Conservation (phyloP, 1,284 basidiomycete genomes). For the Mycena sp. region DNA sequence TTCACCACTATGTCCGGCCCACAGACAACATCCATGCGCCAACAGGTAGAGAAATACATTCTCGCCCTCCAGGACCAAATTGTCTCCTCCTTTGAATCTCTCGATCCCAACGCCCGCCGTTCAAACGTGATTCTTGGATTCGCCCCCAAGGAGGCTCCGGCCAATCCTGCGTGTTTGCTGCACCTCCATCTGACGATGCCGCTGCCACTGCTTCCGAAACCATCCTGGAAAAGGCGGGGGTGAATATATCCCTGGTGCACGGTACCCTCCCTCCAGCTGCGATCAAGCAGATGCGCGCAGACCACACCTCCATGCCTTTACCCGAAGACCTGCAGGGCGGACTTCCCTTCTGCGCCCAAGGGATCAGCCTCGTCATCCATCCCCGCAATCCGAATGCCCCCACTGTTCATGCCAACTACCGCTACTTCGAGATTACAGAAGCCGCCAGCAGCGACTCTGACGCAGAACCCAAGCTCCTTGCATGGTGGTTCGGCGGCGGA, state of each 20-base stretch:
- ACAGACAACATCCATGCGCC: conserved; percentile 71
- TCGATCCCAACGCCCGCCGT: conserved; percentile 81
- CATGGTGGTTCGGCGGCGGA: conserved; percentile 80
- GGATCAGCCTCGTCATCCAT: conserved; percentile 93
- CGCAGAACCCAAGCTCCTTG: conserved; percentile 61
- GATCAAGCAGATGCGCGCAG: conserved; percentile 93
- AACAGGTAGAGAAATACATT: conserved; percentile 85
- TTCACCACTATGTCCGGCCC: too few species aligned
- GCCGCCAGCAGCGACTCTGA: conserved; percentile 50
- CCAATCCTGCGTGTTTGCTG: conserved; percentile 87
- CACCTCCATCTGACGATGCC: conserved; percentile 76
- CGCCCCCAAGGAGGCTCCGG: conserved; percentile 89
- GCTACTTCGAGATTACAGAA: conserved; percentile 87
- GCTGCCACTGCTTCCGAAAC: conserved; percentile 81
- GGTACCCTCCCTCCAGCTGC: conserved; percentile 89
- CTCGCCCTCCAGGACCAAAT: conserved; percentile 85
- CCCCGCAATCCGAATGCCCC: conserved; percentile 92
- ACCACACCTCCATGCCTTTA: conserved; percentile 83
- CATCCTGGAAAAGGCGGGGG: conserved; percentile 95
- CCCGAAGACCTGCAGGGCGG: conserved; percentile 55
- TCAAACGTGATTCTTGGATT: conserved; percentile 91
- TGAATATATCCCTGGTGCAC: conserved; percentile 95
- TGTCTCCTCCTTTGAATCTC: conserved; percentile 79
- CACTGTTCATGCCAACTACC: conserved; percentile 97
- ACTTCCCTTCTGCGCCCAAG: conserved; percentile 94